phyloP scores from a whole-genome alignment of 257 asterid species.

The Phtheirospermum japonicum region DNA sequence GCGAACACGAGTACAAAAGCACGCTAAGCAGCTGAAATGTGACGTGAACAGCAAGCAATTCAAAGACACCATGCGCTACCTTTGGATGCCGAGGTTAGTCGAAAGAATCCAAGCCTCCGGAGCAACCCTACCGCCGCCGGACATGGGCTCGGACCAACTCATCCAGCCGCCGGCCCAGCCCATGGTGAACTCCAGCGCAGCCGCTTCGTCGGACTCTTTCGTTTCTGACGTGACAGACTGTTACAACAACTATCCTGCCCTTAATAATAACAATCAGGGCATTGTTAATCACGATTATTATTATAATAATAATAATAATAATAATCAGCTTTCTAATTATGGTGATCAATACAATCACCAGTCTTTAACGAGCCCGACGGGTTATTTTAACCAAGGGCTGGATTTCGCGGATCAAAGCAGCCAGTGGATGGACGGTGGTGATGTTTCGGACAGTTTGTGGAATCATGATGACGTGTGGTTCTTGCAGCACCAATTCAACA shows the following conservation, averaged over 20 bases:
- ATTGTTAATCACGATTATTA: slow-evolving; percentile 37
- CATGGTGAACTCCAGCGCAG: too few relatives aligned
- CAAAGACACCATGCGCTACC: slow-evolving; percentile 82
- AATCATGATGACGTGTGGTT: slow-evolving; percentile 58
- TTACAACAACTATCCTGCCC: slow-evolving; percentile 46
- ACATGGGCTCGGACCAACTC: neutral
- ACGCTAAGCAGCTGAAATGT: slow-evolving; percentile 79
- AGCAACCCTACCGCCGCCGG: neutral
- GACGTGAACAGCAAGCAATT: slow-evolving; percentile 94
- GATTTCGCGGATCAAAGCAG: slow-evolving; percentile 48
- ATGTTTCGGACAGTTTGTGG: slow-evolving; percentile 55
- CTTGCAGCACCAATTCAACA: slow-evolving; percentile 49
- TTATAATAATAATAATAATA: too few relatives aligned
- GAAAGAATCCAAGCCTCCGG: slow-evolving; percentile 73
- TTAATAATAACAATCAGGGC: slow-evolving; percentile 26
- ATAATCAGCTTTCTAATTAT: slow-evolving; percentile 20
- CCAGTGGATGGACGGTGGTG: slow-evolving; percentile 68
- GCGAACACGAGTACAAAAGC: slow-evolving; percentile 82
- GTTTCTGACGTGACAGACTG: slow-evolving; percentile 67
- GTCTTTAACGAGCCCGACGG: slow-evolving; percentile 47
- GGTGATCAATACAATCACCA: slow-evolving; percentile 31
- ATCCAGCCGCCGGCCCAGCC: neutral
- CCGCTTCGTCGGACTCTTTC: slow-evolving; percentile 69
- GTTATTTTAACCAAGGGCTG: slow-evolving; percentile 45
- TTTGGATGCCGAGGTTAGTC: slow-evolving; percentile 72